These are phyloP conservation scores for Leishmania gerbilli DNA, from an alignment of 208 protist genomes.

Conservation along the genomic window DNA sequence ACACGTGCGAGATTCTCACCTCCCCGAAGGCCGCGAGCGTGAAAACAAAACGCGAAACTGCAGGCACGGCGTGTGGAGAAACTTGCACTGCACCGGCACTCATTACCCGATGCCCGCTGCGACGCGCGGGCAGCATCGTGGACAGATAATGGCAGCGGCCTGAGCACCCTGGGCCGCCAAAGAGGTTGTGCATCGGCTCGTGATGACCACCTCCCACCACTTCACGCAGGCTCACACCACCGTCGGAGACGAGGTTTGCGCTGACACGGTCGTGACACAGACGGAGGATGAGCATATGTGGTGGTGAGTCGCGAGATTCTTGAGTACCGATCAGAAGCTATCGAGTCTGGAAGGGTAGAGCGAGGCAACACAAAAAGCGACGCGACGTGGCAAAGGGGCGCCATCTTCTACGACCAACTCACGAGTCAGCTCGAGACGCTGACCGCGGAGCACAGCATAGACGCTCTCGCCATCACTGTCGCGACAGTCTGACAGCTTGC, in stretches of 20 bases:
- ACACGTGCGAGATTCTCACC: not conserved
- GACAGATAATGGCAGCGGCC: not conserved
- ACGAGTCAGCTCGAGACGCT: not conserved
- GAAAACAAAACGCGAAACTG: not conserved
- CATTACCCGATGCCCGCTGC: not conserved
- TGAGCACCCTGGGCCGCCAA: not conserved
- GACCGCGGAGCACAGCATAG: not conserved
- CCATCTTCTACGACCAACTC: not conserved
- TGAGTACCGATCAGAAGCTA: not conserved
- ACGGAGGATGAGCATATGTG: not conserved
- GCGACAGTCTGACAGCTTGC: no score
- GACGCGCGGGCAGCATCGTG: not conserved
- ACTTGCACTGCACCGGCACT: not conserved
- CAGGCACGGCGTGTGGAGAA: not conserved
- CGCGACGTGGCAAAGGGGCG: not conserved
- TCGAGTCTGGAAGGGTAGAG: no score
- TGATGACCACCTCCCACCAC: not conserved
- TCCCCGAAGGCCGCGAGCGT: not conserved
- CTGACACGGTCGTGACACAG: not conserved
- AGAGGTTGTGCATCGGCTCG: not conserved
- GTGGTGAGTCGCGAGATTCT: not conserved
- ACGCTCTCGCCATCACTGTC: not conserved
- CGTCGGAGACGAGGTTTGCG: not conserved
- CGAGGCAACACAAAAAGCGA: not conserved
- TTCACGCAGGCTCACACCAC: not conserved